Conservation (phyloP, 441 rosid species). For the Populus trichocarpa region DNA sequence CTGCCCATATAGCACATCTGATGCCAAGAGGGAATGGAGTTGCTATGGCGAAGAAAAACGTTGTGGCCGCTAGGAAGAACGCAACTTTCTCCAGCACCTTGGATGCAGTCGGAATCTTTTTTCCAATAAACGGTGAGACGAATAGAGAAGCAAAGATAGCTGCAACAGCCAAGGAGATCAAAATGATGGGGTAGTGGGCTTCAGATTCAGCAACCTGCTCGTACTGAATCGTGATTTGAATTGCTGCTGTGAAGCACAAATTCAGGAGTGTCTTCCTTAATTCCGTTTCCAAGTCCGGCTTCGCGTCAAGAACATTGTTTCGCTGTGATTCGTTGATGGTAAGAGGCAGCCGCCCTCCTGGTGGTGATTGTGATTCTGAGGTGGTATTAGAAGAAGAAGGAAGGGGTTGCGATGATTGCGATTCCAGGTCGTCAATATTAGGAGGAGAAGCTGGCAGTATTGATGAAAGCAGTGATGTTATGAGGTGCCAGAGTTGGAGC, state of each 20-base stretch:
- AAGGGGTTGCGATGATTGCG: too few species aligned
- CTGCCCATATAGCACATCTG: neutral
- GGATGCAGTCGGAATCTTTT: neutral
- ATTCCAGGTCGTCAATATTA: too few species aligned
- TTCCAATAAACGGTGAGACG: neutral
- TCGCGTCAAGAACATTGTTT: neutral
- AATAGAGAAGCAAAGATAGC: neutral
- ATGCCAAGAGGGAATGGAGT: neutral
- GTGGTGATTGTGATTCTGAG: too few species aligned
- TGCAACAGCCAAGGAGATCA: neutral
- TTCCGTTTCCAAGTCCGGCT: neutral
- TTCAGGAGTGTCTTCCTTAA: neutral
- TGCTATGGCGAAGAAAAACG: neutral
- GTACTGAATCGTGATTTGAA: neutral
- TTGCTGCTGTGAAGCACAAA: neutral
- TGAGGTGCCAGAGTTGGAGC: too few species aligned
- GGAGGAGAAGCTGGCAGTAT: too few species aligned
- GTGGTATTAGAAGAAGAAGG: too few species aligned
- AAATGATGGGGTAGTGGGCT: accelerated
- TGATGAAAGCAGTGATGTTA: accelerated
- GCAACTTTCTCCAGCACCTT: neutral
- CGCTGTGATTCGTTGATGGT: too few species aligned
- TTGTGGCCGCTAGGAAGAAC: neutral
- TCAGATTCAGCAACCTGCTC: neutral
- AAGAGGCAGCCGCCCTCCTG: too few species aligned